Conservation (phyloP, 139 green algal species). For the Coelastrella sp. region DNA sequence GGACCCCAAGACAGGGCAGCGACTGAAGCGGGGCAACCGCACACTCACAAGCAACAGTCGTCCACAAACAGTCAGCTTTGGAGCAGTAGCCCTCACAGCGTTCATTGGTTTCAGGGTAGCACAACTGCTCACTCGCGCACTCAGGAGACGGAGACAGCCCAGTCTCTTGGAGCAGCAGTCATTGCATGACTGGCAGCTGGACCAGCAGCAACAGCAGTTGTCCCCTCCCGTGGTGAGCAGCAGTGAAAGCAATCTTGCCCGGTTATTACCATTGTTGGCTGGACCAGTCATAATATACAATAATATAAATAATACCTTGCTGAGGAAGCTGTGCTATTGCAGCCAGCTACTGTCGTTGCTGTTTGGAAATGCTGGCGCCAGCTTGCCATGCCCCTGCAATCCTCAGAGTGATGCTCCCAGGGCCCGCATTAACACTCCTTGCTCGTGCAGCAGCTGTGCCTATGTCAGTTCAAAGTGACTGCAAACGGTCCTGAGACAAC, state of each 20-base stretch:
- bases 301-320: too few relatives aligned
- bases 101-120: conserved; percentile 38
- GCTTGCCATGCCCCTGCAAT: too few relatives aligned
- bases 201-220: conserved; percentile 5
- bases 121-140: conserved; percentile 22
- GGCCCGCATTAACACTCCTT: too few relatives aligned
- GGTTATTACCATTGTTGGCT: background rate
- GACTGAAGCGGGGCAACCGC: background rate
- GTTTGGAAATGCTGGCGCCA: too few relatives aligned
- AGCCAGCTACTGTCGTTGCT: too few relatives aligned
- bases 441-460: background rate
- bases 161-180: background rate
- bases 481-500: too few relatives aligned
- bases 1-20: conserved; percentile 20
- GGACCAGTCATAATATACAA: background rate
- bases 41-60: background rate
- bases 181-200: background rate
- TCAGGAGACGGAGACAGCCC: background rate
- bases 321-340: background rate
- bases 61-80: conserved; percentile 26
- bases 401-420: too few relatives aligned
- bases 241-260: background rate
- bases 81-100: conserved; percentile 22
- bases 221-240: conserved; percentile 18
- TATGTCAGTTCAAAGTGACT: background rate